phyloP scores from a whole-genome alignment of 2,329 filamentous ascomycete genomes.

The Pleomassaria siparia region DNA sequence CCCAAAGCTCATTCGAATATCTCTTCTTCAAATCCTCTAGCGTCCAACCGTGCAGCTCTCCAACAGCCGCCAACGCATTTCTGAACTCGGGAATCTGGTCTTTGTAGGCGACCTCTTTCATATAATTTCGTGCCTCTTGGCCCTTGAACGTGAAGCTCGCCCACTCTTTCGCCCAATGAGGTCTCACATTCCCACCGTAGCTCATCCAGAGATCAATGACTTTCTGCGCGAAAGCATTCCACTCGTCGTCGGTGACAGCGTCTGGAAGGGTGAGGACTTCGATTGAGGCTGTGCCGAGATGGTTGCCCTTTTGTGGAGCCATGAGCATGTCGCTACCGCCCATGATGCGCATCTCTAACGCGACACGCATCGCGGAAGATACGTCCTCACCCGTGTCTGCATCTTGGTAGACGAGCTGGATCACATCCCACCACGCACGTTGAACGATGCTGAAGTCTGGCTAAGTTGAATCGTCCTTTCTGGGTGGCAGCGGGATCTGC shows the following conservation, averaged over 20 bases:
- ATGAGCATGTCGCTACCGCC: conserved; percentile 47
- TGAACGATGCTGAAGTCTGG: conserved; percentile 49
- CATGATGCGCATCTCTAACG: conserved; percentile 51
- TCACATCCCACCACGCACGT: conserved; percentile 55
- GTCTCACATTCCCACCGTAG: conserved; percentile 43
- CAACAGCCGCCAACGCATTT: conserved; percentile 38
- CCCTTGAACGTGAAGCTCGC: conserved; percentile 32
- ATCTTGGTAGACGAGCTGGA: conserved; percentile 47
- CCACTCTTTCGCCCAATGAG: conserved; percentile 54
- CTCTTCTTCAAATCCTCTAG: conserved; percentile 41
- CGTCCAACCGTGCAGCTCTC: conserved; percentile 44
- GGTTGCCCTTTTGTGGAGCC: conserved; percentile 49
- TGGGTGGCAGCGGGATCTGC: conserved; percentile 48
- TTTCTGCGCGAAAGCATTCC: conserved; percentile 46
- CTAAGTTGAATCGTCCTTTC: conserved; percentile 30
- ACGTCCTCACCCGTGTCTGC: conserved; percentile 21
- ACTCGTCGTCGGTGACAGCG: conserved; percentile 41
- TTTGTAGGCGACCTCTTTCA: conserved; percentile 45
- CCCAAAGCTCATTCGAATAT: conserved; percentile 49
- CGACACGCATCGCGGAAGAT: conserved; percentile 45
- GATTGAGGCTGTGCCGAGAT: conserved; percentile 47
- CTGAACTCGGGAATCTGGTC: conserved; percentile 44
- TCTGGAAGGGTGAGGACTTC: conserved; percentile 49
- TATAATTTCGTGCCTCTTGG: conserved; percentile 30
- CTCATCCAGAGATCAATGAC: conserved; percentile 48